Evolutionary conservation across 106 monocot species (phyloP), one percentile per base, ranked within the genome.

Genomic region (Ottelia alismoides): DNA sequence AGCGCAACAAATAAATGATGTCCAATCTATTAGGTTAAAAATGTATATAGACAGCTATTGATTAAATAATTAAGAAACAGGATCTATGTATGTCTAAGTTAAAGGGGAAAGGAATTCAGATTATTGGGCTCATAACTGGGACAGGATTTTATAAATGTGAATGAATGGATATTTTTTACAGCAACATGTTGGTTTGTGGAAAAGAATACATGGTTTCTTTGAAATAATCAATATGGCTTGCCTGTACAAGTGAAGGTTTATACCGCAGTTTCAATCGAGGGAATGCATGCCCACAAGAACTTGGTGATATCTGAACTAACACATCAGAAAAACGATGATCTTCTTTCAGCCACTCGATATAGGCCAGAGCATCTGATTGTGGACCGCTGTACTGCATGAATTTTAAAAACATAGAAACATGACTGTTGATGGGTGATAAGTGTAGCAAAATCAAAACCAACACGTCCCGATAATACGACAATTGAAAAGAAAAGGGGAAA

Each of bases 191-290:
- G 35, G n/a, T n/a, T n/a, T n/a, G n/a, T n/a, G n/a, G n/a, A n/a
- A n/a, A n/a, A n/a, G 35, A 49, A 51, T 20, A 55, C 0, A 52
- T 28, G n/a, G n/a, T n/a, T n/a, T n/a, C n/a, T n/a, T n/a, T n/a
- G n/a, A n/a, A n/a, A n/a, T n/a, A n/a, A n/a, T n/a, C n/a, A n/a
- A n/a, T 45, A 63, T 52, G 20, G 67, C 84, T 84, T 87, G 83
- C 94, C 88, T 96, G 94, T 23, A 96, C 76, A 79, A 89, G 96
- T 69, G 96, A 88, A 62, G 96, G 84, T 72, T 96, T 96, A 79
- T 85, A 85, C 67, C 78, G 81, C 69, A 89, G 71, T 89, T 79
- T 96, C 72, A 96, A 25, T 18, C 82, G 78, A 63, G 96, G 96
- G 63, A 96, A 96, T 61, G 96, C 88, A 85, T 96, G 96, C 16